Evolutionary conservation across 2,329 filamentous ascomycete species (phyloP), one percentile per base, ranked within the genome.

Genomic region (Microdochium nivale): DNA sequence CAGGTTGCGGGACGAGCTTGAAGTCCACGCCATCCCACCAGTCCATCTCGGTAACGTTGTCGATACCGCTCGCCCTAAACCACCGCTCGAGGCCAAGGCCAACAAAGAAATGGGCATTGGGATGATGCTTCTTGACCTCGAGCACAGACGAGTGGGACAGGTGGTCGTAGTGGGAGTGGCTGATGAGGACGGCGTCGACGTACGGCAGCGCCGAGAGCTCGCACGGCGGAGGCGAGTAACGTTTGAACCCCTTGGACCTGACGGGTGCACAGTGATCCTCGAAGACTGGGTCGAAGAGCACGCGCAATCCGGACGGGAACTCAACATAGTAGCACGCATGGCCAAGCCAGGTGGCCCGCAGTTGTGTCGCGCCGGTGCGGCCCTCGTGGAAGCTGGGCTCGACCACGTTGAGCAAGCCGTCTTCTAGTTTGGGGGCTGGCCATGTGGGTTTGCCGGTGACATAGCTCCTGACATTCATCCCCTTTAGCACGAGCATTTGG

Each of bases 311-410:
- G 14, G 80, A 79, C 1, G 90, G 90, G 61, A 91, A 96, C 67
- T 96, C 92, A 59, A 95, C 82, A 62, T 89, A 91, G 72, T 90
- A 96, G 72, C 90, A 96, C 3, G 92, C 91, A 67, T 97, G 92
- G 33, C 92, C 92, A 2, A 97, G 82, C 92, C 92, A 96, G 40
- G 92, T 97, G 32, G 91, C 88, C 51, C 90, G 83, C 24, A 97
- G 77, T 40, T 79, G 75, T 19, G 68, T 60, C 13, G 70, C 70
- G 13, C 78, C 80, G 3, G 76, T 68, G 51, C 88, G 80, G 14
- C 72, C 72, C 1, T 80, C 68, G 10, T 88, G 75, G 67, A 92
- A 92, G 3, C 74, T 62, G 0, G 90, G 88, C 55, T 78, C 79
- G 52, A 76, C 78, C 19, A 92, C 80, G 2, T 80, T 71, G 11